Base-by-base conservation (phyloP, 2,329 filamentous ascomycete species). In the Penicillium sp. region DNA sequence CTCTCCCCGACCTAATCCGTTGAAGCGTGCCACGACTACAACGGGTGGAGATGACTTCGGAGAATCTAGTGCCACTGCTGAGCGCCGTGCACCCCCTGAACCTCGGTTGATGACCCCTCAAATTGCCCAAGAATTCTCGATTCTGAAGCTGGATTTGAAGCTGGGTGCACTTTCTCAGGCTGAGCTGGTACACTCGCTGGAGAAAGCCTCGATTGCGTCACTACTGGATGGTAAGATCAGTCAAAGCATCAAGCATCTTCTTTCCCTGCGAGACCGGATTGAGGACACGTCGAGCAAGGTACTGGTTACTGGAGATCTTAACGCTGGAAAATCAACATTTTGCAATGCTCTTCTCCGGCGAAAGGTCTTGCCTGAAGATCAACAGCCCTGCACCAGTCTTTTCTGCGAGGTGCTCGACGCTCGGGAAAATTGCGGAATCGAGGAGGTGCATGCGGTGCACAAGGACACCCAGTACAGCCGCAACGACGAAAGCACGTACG, bases 201-300 rank as follows among this genome's bases (percentile, higher is more conserved):
- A 97, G 60, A 97, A 96, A 70, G 78, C 77, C 11, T 95, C 91
- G 1, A 86, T 98, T 50, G 93, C 93, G 0, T 85, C 90, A 1
- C 74, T 98, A 2, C 74, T 98, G 31, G 91, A 97, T 66, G 90
- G 89, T 22, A 95, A 95, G 70, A 95, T 98, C 60, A 86, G 85
- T 59, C 88, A 93, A 51, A 96, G 89, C 66, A 86, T 97, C 64
- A 89, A 89, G 59, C 93, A 98, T 69, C 78, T 98, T 1, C 77
- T 88, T 46, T 83, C 87, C 0, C 76, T 98, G 27, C 84, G 89
- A 50, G 93, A 97, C 56, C 84, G 93, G 43, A 98, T 98, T 52
- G 93, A 97, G 66, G 93, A 98, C 68, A 97, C 89, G 0, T 88
- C 91, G 4, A 97, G 91, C 71, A 98, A 98, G 68, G 93, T 98